Base-by-base conservation (phyloP, 2,329 filamentous ascomycete species). In the Neonectria magnoliae region DNA sequence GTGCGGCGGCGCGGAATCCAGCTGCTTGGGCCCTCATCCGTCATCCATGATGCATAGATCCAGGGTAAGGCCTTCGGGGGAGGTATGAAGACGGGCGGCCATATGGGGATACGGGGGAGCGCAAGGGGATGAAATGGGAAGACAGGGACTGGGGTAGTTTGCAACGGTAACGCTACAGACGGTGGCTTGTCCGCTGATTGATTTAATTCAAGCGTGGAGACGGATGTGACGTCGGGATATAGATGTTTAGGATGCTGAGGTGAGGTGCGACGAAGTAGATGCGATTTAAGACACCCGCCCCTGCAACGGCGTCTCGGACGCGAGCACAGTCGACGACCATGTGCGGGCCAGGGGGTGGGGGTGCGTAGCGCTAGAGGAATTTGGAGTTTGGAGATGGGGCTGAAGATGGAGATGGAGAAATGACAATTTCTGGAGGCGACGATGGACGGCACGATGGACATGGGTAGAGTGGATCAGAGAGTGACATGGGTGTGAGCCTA, bases 241-340 rank as follows among this genome's bases (percentile, higher is more conserved):
- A 70, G 38, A 10, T 42, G 38, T 42, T 18, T 42, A 58, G 54
- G 69, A 62, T 61, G 27, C 18, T 66, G 52, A 62, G 68, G 71
- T 68, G 66, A 71, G 64, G 54, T 72, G 64, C 68, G 63, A 70
- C 68, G 51, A 57, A 68, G 51, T 57, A 36, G 20, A n/a, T 36
- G 22, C 29, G 33, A 42, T 51, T 44, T 48, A 33, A 56, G 51
- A 56, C 55, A 5, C 44, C n/a, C 50, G 31, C 50, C 58, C 42
- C 31, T 41, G 44, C 29, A 57, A 57, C 55, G 55, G 55, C 55
- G 31, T 20, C 42, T 18, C 38, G 54, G 20, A 13, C 18, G 11
- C 5, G 31, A 45, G 42, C 42, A 25, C 27, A 14, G 27, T 48
- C 29, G 58, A 55, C 44, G 51, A 31, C 42, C 38, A 36, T 55